These are phyloP conservation scores for Pythium dissimile DNA, from an alignment of 352 stramenopile genomes.

Conservation along the genomic window DNA sequence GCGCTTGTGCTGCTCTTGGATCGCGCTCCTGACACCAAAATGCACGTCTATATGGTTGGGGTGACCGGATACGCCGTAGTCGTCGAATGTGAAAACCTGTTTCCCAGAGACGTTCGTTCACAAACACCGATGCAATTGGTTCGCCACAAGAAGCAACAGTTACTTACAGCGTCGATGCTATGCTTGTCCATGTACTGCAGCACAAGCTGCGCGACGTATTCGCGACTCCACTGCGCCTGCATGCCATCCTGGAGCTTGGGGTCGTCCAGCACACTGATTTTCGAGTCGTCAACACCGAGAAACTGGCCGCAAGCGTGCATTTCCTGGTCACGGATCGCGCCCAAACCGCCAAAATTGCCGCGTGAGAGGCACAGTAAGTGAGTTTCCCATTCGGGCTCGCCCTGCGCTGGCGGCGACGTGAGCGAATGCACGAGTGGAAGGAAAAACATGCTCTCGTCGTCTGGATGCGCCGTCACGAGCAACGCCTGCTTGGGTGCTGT, in stretches of 20 bases:
- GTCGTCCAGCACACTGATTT: constrained; percentile 76
- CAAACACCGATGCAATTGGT: not conserved
- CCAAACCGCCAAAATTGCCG: constrained; percentile 92
- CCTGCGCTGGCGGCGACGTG: constrained; percentile 17
- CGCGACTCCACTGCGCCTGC: constrained; percentile 59
- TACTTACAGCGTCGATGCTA: constrained; percentile 60
- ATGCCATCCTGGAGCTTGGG: constrained; percentile 86
- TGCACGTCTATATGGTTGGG: constrained; percentile 90
- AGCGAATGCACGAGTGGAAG: constrained; percentile 82
- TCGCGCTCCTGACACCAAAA: constrained; percentile 45
- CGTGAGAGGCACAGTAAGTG: constrained; percentile 90
- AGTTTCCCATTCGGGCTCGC: constrained; percentile 37
- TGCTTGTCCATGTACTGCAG: constrained; percentile 48
- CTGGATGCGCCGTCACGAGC: constrained; percentile 93
- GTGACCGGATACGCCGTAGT: constrained; percentile 91
- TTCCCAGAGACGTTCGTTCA: no score
- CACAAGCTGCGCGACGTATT: constrained; percentile 64
- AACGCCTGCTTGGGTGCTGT: constrained; percentile 43
- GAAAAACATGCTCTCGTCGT: constrained; percentile 98
- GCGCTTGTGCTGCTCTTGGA: constrained; percentile 40
- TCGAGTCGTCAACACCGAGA: constrained; percentile 40
- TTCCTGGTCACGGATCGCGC: constrained; percentile 80
- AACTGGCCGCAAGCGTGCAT: constrained; percentile 51
- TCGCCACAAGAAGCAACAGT: no score
- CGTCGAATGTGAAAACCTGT: constrained; percentile 95